These are phyloP conservation scores for Arabidopsis thaliana DNA, from an alignment of 345 rosid species.

Conservation along the genomic window TAIR10.1 NC_003076.8:24195001-24195500, in stretches of 20 bases:
- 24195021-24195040: not conserved
- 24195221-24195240: not conserved
- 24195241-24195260: not conserved
- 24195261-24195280: not conserved
- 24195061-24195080: not conserved
- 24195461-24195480: not conserved
- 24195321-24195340: not conserved
- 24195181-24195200: not conserved
- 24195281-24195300: not conserved
- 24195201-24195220: not conserved
- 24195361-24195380: not conserved
- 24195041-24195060: not conserved
- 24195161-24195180: not conserved
- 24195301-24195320: not conserved
- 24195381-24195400: not conserved
- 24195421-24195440: not conserved
- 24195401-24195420: not conserved
- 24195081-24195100: not conserved
- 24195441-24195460: not conserved
- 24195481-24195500: not conserved
- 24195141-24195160: not conserved
- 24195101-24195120: not conserved
- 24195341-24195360: not conserved
- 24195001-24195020: constrained; percentile 8
- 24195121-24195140: not conserved